Conservation (phyloP, 768 basidiomycete species). For the Phanerochaete carnosa region DNA sequence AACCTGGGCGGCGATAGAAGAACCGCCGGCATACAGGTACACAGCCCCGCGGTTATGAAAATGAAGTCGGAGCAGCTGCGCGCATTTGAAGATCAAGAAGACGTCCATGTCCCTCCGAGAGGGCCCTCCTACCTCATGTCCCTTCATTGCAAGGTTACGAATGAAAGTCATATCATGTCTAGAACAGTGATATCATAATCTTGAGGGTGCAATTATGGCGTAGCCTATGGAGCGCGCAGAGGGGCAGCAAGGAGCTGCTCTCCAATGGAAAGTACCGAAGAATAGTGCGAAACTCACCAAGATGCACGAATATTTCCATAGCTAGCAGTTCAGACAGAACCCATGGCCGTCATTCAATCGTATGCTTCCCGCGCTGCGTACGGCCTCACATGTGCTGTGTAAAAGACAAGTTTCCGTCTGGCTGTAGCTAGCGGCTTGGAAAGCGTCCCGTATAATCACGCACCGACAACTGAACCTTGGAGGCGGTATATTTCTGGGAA, state of each 20-base stretch:
- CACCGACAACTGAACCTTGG: no score
- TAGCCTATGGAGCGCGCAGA: not conserved
- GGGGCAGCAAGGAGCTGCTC: not conserved
- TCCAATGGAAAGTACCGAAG: not conserved
- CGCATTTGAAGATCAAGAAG: not conserved
- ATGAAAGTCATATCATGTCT: not conserved
- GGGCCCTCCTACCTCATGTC: not conserved
- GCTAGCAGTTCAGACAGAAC: not conserved
- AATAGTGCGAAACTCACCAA: not conserved
- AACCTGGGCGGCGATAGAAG: not conserved
- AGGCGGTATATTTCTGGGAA: not conserved
- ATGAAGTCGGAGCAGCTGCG: not conserved
- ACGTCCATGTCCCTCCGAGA: not conserved
- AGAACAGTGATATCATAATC: not conserved
- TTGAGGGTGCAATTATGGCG: not conserved
- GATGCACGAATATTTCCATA: not conserved
- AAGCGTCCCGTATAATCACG: no score
- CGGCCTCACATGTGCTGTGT: not conserved
- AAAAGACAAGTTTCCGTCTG: not conserved
- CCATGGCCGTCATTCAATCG: not conserved
- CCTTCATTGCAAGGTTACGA: not conserved
- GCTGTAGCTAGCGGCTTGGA: no score
- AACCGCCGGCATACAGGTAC: not conserved
- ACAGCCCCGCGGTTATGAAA: not conserved
- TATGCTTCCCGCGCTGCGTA: not conserved